These are phyloP conservation scores for Lepidium africanum DNA, from an alignment of 345 rosid species.

Conservation along the genomic window DNA sequence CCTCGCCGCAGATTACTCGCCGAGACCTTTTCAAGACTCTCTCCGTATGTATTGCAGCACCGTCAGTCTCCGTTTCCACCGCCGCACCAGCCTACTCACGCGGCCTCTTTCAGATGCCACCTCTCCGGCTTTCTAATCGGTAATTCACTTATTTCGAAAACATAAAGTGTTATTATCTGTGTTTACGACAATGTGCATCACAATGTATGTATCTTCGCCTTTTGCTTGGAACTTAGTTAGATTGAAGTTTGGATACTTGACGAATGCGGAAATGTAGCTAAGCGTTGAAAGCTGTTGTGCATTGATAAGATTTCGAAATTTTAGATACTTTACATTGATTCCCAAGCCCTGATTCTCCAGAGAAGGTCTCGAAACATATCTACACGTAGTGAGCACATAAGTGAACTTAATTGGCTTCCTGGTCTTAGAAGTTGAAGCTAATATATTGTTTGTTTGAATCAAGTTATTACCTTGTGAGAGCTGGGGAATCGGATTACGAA, in stretches of 20 bases:
- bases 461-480: constrained; percentile 86
- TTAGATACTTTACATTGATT: background rate
- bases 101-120: constrained; percentile 78
- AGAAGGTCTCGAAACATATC: background rate
- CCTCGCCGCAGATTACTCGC: constrained; percentile 29
- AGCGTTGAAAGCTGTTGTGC: background rate
- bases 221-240: background rate
- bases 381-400: background rate
- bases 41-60: constrained; percentile 35
- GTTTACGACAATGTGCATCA: background rate
- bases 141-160: background rate
- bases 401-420: background rate
- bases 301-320: background rate
- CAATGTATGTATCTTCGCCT: background rate
- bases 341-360: background rate
- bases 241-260: background rate
- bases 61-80: constrained; percentile 22
- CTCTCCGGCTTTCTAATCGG: constrained; percentile 52
- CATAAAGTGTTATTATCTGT: background rate
- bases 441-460: constrained; percentile 10
- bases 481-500: constrained; percentile 86
- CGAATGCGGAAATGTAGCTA: background rate
- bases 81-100: constrained; percentile 39
- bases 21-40: constrained; percentile 43
- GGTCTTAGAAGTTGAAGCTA: background rate